Evolutionary conservation across 2,329 filamentous ascomycete species (phyloP), one percentile per base, ranked within the genome.

Genomic region (Monilinia fructicola): DNA sequence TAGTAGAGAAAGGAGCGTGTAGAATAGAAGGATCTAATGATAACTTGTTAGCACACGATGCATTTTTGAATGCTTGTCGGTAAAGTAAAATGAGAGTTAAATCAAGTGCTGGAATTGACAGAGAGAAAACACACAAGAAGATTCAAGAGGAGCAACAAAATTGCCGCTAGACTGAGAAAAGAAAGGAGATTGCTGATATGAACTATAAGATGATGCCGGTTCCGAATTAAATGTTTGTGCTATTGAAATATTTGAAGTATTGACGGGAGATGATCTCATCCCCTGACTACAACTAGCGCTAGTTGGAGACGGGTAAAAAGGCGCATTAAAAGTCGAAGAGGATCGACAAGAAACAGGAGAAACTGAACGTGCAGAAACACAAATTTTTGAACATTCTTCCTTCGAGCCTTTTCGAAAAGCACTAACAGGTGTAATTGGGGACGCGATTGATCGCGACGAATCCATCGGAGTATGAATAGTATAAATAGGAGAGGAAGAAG

Each of bases 81-180:
- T 7, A 42, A 63, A 21, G 31, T 11, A 14, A 50, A 46, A 9
- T 2, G 7, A 55, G 48, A 38, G 46, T 16, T 53, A 59, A 38
- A 50, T 55, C 70, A 23, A 61, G 62, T 64, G 68, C 67, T 64
- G 69, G 72, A 23, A 71, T 74, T 77, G 73, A 76, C 75, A 74
- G 74, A 79, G 77, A 60, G 77, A 82, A 60, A 82, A 84, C 81
- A 78, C 79, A 84, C 82, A 83, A 77, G 80, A 81, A 76, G 78
- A 80, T 75, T 79, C 77, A 73, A 83, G 79, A 77, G 82, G 82
- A 76, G 81, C 78, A 71, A 83, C 77, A 74, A 83, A 84, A 77
- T 80, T 82, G 69, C 81, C 81, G 74, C 80, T 84, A 70, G 80
- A 82, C 74, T 82, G 82, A 79, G 78, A 80, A 79, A 83, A 83